A percentile compares a stretch with the other conserved stretches of the same genome.
These are phyloP conservation scores for Stagonosporopsis tanaceti DNA, from an alignment of 2,329 filamentous ascomycete species.

Conservation along the genomic window DNA sequence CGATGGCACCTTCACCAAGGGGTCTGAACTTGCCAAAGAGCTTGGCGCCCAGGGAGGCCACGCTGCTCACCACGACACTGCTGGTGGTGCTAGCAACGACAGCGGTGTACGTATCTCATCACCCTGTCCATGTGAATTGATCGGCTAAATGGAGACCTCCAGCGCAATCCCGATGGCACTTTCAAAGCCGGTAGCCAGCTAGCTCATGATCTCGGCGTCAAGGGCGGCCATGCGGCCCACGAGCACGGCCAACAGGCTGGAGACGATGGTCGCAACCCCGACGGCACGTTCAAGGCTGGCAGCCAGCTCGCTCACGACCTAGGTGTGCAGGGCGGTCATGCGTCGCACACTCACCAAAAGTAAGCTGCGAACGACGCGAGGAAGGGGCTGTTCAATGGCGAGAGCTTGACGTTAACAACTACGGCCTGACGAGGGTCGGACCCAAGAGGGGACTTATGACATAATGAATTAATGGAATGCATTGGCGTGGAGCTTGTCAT, in stretches of 20 bases:
- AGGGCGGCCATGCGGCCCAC: slow-evolving; percentile 42
- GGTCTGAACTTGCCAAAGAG: slow-evolving; percentile 49
- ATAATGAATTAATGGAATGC: no score
- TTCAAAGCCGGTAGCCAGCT: slow-evolving; percentile 48
- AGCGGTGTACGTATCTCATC: slow-evolving; percentile 31
- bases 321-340: slow-evolving; percentile 43
- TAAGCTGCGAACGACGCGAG: neutral
- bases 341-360: slow-evolving; percentile 25
- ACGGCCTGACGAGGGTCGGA: neutral
- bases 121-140: no score
- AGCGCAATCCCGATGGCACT: slow-evolving; percentile 53
- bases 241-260: slow-evolving; percentile 2
- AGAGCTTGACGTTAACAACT: neutral
- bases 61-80: slow-evolving; percentile 35
- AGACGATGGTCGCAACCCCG: slow-evolving; percentile 49
- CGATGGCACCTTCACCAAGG: slow-evolving; percentile 51
- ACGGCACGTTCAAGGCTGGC: slow-evolving; percentile 49
- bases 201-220: slow-evolving; percentile 46
- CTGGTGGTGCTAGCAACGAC: slow-evolving; percentile 16
- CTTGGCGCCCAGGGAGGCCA: slow-evolving; percentile 49
- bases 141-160: neutral
- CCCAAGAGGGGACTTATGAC: no score
- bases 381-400: neutral
- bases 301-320: slow-evolving; percentile 46
- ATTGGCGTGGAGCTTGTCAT: no score